Evolutionary conservation across 106 monocot species (phyloP), one percentile per base, ranked within the genome.

Genomic region (Dioscorea zingiberensis): DNA sequence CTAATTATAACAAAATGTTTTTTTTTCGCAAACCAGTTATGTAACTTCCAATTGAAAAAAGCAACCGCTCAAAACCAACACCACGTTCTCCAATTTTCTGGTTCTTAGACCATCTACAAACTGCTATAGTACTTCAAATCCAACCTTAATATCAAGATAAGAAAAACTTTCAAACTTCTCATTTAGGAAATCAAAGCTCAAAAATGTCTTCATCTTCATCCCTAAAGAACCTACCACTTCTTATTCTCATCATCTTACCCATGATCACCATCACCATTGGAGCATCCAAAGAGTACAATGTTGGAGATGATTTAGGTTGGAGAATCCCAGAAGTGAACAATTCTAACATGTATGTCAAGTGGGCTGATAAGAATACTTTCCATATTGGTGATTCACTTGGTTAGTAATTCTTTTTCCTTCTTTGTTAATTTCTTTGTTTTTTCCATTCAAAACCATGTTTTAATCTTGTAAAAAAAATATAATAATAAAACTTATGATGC

Each of bases 331-430:
- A 38, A 19, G 38, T 38, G 32, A 17, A 15, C 29, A 19, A 62
- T 6, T n/a, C 44, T 18, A 21, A 62, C 30, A n/a, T 62, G 28
- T 62, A 62, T 18, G 7, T 17, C 15, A 19, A 62, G 3, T 62
- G 62, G 62, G 62, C 62, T 7, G 44, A 38, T 21, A 62, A 62
- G 62, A 62, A 38, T 29, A 38, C 30, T 2, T 62, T 62, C 62
- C 38, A 19, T 16, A 13, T 38, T 17, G 62, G 62, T 14, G 62
- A 62, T 38, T 62, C 62, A 29, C 30, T 62, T 38, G 38, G 62
- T 62, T 4, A 62, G 62, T 21, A 18, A 62, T 21, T 17, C 2
- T 22, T 21, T 2, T 21, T 2, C 3, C 19, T n/a, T n/a, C n/a
- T n/a, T n/a, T n/a, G 13, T 27, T 28, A 27, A 26, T 60, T 22